Conservation (phyloP, 495 filamentous ascomycete genomes). For the Penicillium egyptiacum region DNA sequence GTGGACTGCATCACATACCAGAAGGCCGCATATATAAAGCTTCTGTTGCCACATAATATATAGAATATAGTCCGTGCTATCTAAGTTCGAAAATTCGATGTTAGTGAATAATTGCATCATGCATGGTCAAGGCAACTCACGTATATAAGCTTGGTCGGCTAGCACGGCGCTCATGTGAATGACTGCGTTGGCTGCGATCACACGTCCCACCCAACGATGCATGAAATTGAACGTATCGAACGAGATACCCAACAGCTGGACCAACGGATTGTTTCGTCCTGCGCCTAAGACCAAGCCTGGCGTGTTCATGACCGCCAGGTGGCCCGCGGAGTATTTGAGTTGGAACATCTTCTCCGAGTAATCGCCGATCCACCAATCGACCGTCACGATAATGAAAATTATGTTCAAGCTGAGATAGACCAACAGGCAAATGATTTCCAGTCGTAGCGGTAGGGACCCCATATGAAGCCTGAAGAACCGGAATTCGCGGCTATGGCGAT, state of each 20-base stretch:
- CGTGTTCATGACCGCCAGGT: slow-evolving; percentile 45
- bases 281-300: slow-evolving; percentile 43
- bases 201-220: slow-evolving; percentile 47
- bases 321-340: slow-evolving; percentile 42
- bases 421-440: slow-evolving; percentile 35
- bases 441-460: slow-evolving; percentile 41
- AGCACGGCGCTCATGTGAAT: slow-evolving; percentile 40
- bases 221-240: slow-evolving; percentile 49
- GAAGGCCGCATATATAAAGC: slow-evolving; percentile 38
- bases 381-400: slow-evolving; percentile 38
- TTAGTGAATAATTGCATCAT: slow-evolving; percentile 8
- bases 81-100: background rate
- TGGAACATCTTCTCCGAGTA: slow-evolving; percentile 39
- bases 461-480: slow-evolving; percentile 38
- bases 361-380: slow-evolving; percentile 39
- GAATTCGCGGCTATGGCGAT: slow-evolving; percentile 44
- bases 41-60: slow-evolving; percentile 34
- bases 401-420: slow-evolving; percentile 39
- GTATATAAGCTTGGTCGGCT: slow-evolving; percentile 24
- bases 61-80: slow-evolving; percentile 28
- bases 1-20: slow-evolving; percentile 28
- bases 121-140: slow-evolving; percentile 22
- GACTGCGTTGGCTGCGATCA: slow-evolving; percentile 36
- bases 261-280: slow-evolving; percentile 45
- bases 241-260: slow-evolving; percentile 36